Conservation (phyloP, 371 early-diverging fungal genomes). For the Basidiobolus meristosporus region DNA sequence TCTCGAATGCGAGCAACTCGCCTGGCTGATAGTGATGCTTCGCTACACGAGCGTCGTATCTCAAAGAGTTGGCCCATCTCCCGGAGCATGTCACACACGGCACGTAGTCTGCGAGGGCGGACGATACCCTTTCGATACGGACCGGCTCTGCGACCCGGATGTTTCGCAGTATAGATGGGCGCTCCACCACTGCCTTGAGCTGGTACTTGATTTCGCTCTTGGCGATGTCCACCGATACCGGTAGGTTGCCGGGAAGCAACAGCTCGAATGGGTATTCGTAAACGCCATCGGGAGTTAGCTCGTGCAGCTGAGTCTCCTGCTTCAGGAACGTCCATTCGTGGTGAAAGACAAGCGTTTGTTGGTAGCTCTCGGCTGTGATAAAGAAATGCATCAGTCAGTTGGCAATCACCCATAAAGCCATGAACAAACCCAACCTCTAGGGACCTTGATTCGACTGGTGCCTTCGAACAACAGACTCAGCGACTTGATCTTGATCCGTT, state of each 20-base stretch:
- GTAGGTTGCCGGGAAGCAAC: constrained; percentile 3
- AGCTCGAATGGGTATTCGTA: constrained; percentile 4
- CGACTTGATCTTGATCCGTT: constrained; percentile 2
- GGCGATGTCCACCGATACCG: neutral
- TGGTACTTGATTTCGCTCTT: constrained; percentile 2
- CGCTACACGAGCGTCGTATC: no score
- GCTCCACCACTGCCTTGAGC: constrained; percentile 2
- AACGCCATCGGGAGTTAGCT: neutral
- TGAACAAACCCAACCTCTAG: neutral
- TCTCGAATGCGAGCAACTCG: no score
- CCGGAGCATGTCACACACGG: no score
- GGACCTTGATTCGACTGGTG: constrained; percentile 1
- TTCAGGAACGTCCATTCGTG: constrained; percentile 3
- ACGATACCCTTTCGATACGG: no score
- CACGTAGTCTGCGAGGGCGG: no score
- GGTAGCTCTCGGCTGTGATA: neutral
- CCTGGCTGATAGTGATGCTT: no score
- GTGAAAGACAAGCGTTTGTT: neutral
- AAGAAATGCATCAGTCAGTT: neutral
- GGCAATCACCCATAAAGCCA: neutral
- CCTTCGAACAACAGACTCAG: constrained; percentile 3
- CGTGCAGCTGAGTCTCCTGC: constrained; percentile 1
- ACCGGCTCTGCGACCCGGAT: no score
- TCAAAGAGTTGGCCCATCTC: no score
- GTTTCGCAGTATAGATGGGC: neutral